phyloP scores from a whole-genome alignment of 2,329 filamentous ascomycete species.

The Arachnopeziza araneosa region DNA sequence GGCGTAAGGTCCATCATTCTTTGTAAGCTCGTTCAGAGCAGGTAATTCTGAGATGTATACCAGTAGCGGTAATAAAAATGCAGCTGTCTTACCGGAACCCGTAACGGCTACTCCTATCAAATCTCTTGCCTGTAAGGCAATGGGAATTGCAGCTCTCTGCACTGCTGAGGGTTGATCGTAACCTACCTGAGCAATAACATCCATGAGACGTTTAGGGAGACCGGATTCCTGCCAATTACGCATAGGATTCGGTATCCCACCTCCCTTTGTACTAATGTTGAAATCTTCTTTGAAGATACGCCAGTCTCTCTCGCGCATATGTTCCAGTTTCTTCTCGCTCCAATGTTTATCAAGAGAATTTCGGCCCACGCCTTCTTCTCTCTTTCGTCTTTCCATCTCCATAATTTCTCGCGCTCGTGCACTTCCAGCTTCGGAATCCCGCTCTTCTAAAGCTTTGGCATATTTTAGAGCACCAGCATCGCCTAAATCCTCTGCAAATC shows the following conservation, averaged over 20 bases:
- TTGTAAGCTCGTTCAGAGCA: constrained; percentile 75
- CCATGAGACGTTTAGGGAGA: constrained; percentile 69
- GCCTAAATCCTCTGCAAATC: constrained; percentile 54
- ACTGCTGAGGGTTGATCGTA: constrained; percentile 91
- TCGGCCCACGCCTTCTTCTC: constrained; percentile 63
- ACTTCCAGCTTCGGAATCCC: constrained; percentile 69
- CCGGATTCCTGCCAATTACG: constrained; percentile 84
- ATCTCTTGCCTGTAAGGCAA: constrained; percentile 86
- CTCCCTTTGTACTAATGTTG: constrained; percentile 91
- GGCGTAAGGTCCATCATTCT: constrained; percentile 94
- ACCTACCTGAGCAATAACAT: constrained; percentile 78
- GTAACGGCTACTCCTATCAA: constrained; percentile 98
- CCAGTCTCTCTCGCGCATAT: constrained; percentile 98
- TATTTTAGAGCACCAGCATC: constrained; percentile 51
- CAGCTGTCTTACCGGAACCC: constrained; percentile 96
- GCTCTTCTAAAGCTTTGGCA: constrained; percentile 65
- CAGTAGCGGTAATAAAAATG: constrained; percentile 85
- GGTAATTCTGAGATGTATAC: constrained; percentile 93
- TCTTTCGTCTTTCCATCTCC: constrained; percentile 75
- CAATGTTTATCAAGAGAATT: constrained; percentile 87
- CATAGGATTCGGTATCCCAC: constrained; percentile 91
- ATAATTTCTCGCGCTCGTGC: constrained; percentile 74
- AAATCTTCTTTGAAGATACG: constrained; percentile 99
- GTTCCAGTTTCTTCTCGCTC: constrained; percentile 85
- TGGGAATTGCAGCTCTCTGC: constrained; percentile 90